Conservation (phyloP, 345 rosid species). For the Kernera saxatilis region DNA sequence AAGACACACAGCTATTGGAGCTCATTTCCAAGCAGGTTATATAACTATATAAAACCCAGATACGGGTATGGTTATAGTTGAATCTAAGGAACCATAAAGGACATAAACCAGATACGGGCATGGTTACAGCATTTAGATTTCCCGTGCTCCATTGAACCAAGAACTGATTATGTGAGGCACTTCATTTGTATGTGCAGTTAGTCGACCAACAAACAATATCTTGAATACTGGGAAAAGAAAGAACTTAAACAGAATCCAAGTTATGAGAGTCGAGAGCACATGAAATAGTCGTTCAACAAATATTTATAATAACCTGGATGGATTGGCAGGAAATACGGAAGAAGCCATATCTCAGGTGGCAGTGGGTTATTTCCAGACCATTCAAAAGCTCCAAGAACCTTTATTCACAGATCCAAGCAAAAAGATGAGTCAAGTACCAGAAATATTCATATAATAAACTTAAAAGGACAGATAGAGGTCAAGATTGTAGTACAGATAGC, state of each 20-base stretch:
- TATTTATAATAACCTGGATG: slow-evolving; percentile 71
- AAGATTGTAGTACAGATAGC: slow-evolving; percentile 75
- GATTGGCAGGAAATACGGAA: slow-evolving; percentile 72
- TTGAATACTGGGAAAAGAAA: neutral
- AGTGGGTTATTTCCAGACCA: slow-evolving; percentile 98
- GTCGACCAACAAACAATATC: neutral
- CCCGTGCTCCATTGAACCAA: neutral
- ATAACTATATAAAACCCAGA: neutral
- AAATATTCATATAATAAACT: neutral
- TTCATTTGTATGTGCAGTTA: neutral
- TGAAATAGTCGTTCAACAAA: neutral
- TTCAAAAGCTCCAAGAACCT: slow-evolving; percentile 94
- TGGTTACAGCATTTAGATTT: neutral
- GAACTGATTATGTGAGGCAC: neutral
- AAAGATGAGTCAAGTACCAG: slow-evolving; percentile 5
- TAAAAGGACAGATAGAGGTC: neutral
- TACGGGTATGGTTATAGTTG: neutral
- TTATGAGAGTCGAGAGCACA: neutral
- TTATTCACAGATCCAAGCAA: slow-evolving; percentile 22
- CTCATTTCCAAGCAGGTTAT: neutral
- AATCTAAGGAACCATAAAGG: neutral
- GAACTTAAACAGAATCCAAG: neutral
- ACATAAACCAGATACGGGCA: neutral
- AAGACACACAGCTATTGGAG: neutral
- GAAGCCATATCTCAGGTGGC: slow-evolving; percentile 99